Base-by-base conservation (phyloP, 208 protist genomes). In the Leptomonas seymouri region DNA sequence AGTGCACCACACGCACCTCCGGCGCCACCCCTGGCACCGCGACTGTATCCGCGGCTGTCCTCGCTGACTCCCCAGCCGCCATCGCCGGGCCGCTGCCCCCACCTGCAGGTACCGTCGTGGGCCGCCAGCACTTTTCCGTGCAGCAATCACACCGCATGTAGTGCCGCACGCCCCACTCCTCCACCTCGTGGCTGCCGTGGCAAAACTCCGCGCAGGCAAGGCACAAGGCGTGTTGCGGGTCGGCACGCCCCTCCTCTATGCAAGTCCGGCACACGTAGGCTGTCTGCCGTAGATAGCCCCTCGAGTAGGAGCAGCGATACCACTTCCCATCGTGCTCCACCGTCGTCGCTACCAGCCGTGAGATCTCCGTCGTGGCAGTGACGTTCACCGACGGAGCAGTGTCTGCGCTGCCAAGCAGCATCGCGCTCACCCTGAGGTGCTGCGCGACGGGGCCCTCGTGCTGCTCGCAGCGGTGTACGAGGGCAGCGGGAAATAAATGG, bases 111-210 rank as follows among this genome's bases (percentile, higher is more conserved):
- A 58, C 42, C 23, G 36, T 60, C n/a, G 75, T 57, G 23, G 59
- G 28, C 1, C 71, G 57, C 87, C 90, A 95, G 68, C 90, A 95
- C 34, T 75, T 82, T 12, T 69, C 34, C 31, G 90, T 95, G 79
- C 90, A 95, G 71, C 90, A 95, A 76, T 95, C 90, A 56, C 90
- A 95, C 16, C 90, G 87, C 90, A 93, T 95, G 76, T 84, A 85
- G 64, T 90, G 81, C 4, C 87, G 86, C 63, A 93, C 78, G 2
- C 90, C 90, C 84, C 85, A 93, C 77, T 95, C 90, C 55, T 95
- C 90, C 28, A 95, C 80, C 21, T 92, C 82, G 66, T 95, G 90
- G 45, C 81, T 63, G 49, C 58, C 70, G 65, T 95, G 90, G 70
- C 90, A 95, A n/a, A 93, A 76, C 45, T 90, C 84, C 0, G 90